These are phyloP conservation scores for Ophiorrhiza pumila DNA, from an alignment of 257 asterid genomes.

Conservation along the genomic window DNA sequence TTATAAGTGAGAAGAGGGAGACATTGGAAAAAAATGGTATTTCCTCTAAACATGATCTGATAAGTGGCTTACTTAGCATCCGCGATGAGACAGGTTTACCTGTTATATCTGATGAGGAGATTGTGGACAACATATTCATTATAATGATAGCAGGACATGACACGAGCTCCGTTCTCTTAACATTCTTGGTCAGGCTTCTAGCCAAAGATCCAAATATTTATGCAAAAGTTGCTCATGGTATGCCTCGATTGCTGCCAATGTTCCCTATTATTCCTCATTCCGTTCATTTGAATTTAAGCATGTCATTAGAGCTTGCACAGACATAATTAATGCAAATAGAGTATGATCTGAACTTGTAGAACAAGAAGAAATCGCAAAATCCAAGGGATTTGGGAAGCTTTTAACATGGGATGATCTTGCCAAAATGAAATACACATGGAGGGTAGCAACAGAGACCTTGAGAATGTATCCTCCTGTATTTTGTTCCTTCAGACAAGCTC, in stretches of 20 bases:
- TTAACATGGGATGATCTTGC: constrained; percentile 66
- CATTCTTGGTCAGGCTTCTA: constrained; percentile 34
- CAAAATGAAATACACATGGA: constrained; percentile 72
- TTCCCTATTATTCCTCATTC: no score
- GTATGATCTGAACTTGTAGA: constrained; percentile 28
- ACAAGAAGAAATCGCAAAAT: constrained; percentile 50
- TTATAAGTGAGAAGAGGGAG: constrained; percentile 11
- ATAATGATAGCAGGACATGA: constrained; percentile 35
- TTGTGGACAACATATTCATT: constrained; percentile 13
- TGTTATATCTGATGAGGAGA: constrained; percentile 17
- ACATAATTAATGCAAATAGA: neutral
- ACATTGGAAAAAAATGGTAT: neutral
- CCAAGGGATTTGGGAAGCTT: constrained; percentile 27
- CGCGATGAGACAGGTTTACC: neutral
- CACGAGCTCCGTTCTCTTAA: constrained; percentile 27
- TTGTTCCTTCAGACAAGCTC: constrained; percentile 48
- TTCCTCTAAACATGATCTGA: constrained; percentile 7
- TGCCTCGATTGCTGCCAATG: neutral
- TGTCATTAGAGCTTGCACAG: neutral
- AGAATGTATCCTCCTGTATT: constrained; percentile 51
- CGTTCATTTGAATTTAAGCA: neutral
- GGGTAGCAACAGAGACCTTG: constrained; percentile 64
- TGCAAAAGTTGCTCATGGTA: constrained; percentile 13
- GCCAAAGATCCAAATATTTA: constrained; percentile 23
- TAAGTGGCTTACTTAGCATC: constrained; percentile 14